These are phyloP conservation scores for Paecilomyces variotii DNA, from an alignment of 2,329 filamentous ascomycete genomes.

Conservation along the genomic window DNA sequence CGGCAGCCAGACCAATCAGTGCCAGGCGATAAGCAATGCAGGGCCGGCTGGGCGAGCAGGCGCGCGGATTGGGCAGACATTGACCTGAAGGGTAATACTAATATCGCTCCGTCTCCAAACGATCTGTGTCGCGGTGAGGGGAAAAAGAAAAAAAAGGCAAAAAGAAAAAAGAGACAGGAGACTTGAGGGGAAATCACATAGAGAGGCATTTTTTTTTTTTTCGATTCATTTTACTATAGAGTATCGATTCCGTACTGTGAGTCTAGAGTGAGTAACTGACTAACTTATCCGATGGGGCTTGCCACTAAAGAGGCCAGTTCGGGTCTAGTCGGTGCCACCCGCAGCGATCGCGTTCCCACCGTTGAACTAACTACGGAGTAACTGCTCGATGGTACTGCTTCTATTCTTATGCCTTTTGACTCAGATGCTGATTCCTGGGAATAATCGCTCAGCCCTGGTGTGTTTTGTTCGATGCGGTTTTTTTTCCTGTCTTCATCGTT, in stretches of 20 bases:
- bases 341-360: not conserved
- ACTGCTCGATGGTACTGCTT: not conserved
- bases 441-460: not conserved
- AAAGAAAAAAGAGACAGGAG: not conserved
- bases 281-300: not conserved
- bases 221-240: no score
- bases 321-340: not conserved
- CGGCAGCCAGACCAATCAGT: conserved; percentile 1
- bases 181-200: no score
- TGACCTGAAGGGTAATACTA: not conserved
- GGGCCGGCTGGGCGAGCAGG: not conserved
- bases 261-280: no score
- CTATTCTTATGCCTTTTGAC: not conserved
- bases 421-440: not conserved
- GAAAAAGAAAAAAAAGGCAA: not conserved
- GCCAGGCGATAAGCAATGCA: not conserved
- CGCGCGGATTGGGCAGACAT: not conserved
- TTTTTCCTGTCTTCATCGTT: no score
- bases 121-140: not conserved
- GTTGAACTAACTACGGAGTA: not conserved
- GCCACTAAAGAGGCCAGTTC: not conserved
- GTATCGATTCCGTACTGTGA: no score
- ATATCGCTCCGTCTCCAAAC: no score
- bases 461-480: no score
- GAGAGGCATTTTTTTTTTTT: not conserved